Evolutionary conservation across 2,329 filamentous ascomycete genomes (phyloP).

Genomic region (Exophiala spinifera): DNA sequence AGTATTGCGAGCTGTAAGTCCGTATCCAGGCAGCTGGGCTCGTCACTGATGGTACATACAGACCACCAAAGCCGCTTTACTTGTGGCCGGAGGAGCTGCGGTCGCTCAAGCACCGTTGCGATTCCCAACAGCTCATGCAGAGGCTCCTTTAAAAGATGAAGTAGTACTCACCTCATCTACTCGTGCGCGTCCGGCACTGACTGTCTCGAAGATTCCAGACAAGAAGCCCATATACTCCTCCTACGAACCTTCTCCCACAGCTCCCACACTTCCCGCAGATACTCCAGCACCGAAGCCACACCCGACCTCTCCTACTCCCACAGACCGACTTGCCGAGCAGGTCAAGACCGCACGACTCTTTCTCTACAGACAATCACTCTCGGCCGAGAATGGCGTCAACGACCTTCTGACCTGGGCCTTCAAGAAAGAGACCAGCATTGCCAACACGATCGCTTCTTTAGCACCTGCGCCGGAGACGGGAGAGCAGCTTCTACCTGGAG

Average conservation of each 20-base stretch:
- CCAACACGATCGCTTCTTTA: constrained; percentile 80
- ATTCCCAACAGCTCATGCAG: constrained; percentile 42
- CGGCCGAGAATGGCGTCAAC: constrained; percentile 81
- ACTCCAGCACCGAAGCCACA: constrained; percentile 16
- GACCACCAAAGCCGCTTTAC: constrained; percentile 19
- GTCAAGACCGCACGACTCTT: constrained; percentile 77
- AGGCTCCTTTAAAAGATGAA: constrained; percentile 37
- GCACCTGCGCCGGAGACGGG: constrained; percentile 81
- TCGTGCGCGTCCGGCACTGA: constrained; percentile 13
- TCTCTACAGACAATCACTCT: constrained; percentile 70
- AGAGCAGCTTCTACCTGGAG: constrained; percentile 84
- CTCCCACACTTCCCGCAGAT: constrained; percentile 16
- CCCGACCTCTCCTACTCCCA: constrained; percentile 64
- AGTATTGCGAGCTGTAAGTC: constrained; percentile 24
- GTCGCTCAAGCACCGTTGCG: constrained; percentile 32
- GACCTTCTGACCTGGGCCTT: constrained; percentile 75
- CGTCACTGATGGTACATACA: constrained; percentile 10
- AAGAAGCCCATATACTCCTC: constrained; percentile 45
- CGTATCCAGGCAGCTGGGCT: background rate
- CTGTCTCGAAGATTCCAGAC: constrained; percentile 23
- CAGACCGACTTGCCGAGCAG: constrained; percentile 80
- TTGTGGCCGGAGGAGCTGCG: constrained; percentile 24
- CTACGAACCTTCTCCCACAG: constrained; percentile 11
- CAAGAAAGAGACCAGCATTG: constrained; percentile 83
- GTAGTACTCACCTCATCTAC: constrained; percentile 30